Base-by-base conservation (phyloP, 805 yeast genomes). In the Ogataea pilisensis region DNA sequence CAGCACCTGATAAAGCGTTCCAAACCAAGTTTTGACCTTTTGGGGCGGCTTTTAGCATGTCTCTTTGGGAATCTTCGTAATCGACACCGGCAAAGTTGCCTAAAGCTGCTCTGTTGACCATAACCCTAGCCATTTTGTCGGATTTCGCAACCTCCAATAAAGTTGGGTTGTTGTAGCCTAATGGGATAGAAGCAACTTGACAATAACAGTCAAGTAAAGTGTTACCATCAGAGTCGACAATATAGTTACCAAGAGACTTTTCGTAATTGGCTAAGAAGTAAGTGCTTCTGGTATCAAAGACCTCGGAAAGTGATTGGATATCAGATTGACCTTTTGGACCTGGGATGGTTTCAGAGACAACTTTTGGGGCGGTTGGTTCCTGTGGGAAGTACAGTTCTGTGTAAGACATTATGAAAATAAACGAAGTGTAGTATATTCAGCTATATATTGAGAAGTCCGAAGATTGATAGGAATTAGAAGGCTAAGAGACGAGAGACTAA, bases 91-190 rank as follows among this genome's bases (percentile, higher is more conserved):
- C 89, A 66, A 84, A 85, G 67, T 81, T 82, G 55, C 91, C 93
- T 45, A 83, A 66, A 17, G 95, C 95, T 31, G 95, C 95, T 63
- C 95, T 76, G 69, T 85, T 83, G 48, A 85, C 80, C 40, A 86
- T 63, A 19, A 91, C 87, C 60, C 78, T 74, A 46, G 80, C 65
- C 85, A 82, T 80, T 54, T 74, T 81, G 44, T 76, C 82, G 28
- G 86, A 74, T 58, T 71, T 72, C 37, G 93, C 91, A 38, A 78
- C 78, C 64, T 78, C 76, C 38, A 75, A 69, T 50, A 85, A 70
- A 31, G 76, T 82, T 17, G 95, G 95, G 69, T 85, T 82, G 71
- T 86, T 85, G 76, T 85, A 85, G 36, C 95, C 95, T 45, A 85
- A 72, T 14, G 93, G 82, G 50, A 85, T 85, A 12, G 95, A 85